phyloP scores from a whole-genome alignment of 2,329 filamentous ascomycete species.

The Ceratocystiopsis brevicomis region DNA sequence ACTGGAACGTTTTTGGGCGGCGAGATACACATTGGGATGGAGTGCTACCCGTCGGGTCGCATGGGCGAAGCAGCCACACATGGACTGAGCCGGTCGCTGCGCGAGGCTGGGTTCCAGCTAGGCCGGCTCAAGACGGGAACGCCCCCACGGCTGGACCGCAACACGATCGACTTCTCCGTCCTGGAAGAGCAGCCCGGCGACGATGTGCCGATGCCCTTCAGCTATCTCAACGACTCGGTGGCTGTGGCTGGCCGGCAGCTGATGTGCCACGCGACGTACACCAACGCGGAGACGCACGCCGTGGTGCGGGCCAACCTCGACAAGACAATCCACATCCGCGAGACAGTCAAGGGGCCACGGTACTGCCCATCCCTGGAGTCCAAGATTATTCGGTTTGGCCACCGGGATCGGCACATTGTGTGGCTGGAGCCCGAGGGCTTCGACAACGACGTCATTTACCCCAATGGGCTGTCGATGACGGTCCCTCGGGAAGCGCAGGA shows the following conservation, averaged over 20 bases:
- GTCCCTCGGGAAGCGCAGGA: conserved; percentile 77
- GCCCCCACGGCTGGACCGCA: conserved; percentile 65
- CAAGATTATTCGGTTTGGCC: conserved; percentile 73
- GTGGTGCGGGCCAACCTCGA: conserved; percentile 80
- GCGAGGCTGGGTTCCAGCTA: conserved; percentile 71
- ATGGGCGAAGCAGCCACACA: conserved; percentile 90
- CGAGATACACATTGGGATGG: conserved; percentile 87
- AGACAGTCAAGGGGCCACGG: conserved; percentile 80
- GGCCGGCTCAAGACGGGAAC: conserved; percentile 92
- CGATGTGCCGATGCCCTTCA: conserved; percentile 74
- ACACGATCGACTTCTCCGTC: conserved; percentile 58
- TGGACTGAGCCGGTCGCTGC: conserved; percentile 76
- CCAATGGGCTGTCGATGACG: conserved; percentile 95
- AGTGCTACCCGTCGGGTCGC: conserved; percentile 68
- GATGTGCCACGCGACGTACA: conserved; percentile 72
- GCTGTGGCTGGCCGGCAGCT: conserved; percentile 60
- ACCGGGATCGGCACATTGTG: conserved; percentile 68
- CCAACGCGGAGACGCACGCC: conserved; percentile 64
- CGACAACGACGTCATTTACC: conserved; percentile 75
- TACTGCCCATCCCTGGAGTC: conserved; percentile 94
- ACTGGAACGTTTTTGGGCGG: conserved; percentile 91
- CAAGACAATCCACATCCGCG: conserved; percentile 88
- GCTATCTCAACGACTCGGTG: conserved; percentile 66
- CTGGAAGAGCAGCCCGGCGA: conserved; percentile 66
- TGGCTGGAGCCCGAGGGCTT: conserved; percentile 98